Base-by-base conservation (phyloP, 2,329 filamentous ascomycete species). In the Pseudogymnoascus sp. region DNA sequence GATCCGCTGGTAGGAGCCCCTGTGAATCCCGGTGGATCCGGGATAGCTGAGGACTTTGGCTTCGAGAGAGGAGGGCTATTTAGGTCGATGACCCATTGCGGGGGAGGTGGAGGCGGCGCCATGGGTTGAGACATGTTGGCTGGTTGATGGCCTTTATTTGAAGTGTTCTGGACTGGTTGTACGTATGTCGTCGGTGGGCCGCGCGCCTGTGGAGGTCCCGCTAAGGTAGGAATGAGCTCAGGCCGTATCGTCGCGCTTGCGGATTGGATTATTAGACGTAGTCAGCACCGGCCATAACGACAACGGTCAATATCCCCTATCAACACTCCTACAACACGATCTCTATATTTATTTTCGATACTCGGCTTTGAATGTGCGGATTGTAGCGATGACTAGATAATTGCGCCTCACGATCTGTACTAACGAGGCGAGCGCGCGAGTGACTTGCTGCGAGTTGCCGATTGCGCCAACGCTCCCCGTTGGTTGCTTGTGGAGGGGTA, bases 1-100 rank as follows among this genome's bases (percentile, higher is more conserved):
- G 83, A 83, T 70, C 80, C 77, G 61, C 5, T 31, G 60, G 78
- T 73, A 25, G 74, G 66, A 65, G 77, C 74, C 72, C 76, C 77
- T 31, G 86, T 86, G 80, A 88, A 98, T 73, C 95, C 93, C 63
- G 91, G 90, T 61, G 95, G 95, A 75, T 99, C 93, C 65, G 89
- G 82, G 69, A 97, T 86, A 74, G 82, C 83, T 61, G 76, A 74
- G 65, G 83, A 81, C 77, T 91, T 92, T 62, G 86, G 77, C 75
- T 85, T 90, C 61, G 85, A 74, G 23, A 84, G 75, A 23, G 91
- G 86, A 34, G 90, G 84, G 51, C 85, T 85, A 73, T 88, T 87
- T 70, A 98, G 83, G 72, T 96, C 88, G 68, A 87, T 77, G 36
- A 93, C 90, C 95, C 95, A 99, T 81, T 83, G 80, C 36, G 93